Conservation (phyloP, 768 basidiomycete genomes). For the Amyloporia xantha region DNA sequence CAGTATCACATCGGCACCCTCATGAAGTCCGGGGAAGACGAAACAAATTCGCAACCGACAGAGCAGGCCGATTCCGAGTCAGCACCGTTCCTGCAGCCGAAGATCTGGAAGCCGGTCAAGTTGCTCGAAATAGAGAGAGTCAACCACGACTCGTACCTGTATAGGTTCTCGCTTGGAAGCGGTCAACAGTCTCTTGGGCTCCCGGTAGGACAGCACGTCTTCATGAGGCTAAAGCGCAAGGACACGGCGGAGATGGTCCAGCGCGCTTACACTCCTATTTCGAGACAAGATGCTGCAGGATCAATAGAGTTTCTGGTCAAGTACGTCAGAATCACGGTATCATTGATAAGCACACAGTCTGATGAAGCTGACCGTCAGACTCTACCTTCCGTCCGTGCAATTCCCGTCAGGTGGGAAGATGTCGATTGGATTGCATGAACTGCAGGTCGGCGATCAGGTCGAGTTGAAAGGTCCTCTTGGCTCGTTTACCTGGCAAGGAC, state of each 20-base stretch:
- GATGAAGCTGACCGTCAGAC: constrained; percentile 26
- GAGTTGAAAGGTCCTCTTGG: constrained; percentile 59
- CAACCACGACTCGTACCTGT: constrained; percentile 44
- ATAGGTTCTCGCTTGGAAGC: constrained; percentile 40
- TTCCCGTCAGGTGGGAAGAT: constrained; percentile 46
- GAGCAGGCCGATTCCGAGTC: constrained; percentile 2
- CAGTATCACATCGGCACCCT: constrained; percentile 48
- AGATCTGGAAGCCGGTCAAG: constrained; percentile 41
- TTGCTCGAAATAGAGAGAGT: constrained; percentile 32
- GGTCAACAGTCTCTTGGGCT: constrained; percentile 41
- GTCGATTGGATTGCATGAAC: constrained; percentile 40
- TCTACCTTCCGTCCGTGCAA: constrained; percentile 34
- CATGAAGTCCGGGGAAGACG: background rate
- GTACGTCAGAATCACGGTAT: constrained; percentile 15
- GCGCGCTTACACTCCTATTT: constrained; percentile 57
- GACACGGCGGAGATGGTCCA: constrained; percentile 40
- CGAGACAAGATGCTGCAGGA: constrained; percentile 33
- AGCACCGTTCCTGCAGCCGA: constrained; percentile 36
- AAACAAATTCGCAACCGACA: constrained; percentile 1
- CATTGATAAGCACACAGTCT: no score
- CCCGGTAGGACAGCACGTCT: constrained; percentile 55
- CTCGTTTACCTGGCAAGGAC: constrained; percentile 45
- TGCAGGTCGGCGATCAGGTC: constrained; percentile 41
- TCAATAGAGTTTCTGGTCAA: constrained; percentile 51
- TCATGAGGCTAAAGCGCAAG: constrained; percentile 35